Evolutionary conservation across 305 asterid genomes (phyloP), one percentile per base, ranked within the genome.

Genomic region (Fraxinus greggii): DNA sequence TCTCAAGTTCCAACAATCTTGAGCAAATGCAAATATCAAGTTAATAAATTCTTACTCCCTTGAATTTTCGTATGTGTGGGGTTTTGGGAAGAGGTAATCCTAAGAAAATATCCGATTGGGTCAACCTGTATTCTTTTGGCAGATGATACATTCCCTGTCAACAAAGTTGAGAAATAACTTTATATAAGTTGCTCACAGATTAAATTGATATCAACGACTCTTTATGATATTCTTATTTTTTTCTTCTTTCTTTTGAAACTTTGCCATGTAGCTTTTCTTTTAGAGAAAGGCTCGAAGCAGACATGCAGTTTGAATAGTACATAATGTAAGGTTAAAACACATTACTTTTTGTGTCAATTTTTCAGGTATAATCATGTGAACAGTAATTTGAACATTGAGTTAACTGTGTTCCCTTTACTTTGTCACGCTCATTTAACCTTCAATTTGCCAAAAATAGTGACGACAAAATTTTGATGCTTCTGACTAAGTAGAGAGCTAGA

Each of bases 1-100:
- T 36, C 9, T 77, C 15, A 54, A 21, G 78, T 75, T 84, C 65
- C 84, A 75, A 17, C 38, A 21, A 29, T 15, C 21, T 79, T 19
- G 48, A 36, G 77, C 15, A 21, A 59, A 24, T 24, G 12, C 26
- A 29, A 23, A 51, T 54, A 7, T 29, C 42, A 5, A 75, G 7
- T 19, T n/a, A 36, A 8, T 38, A 21, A 61, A 35, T 76, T 40
- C 12, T 32, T 32, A 82, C 15, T 69, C 5, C 69, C 15, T 45
- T 72, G 38, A 24, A 21, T 59, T 70, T 10, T 78, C 56, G 8
- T 65, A 10, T 13, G 9, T 75, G 10, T 78, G 82, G 61, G 73
- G 24, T 67, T 15, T 12, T 17, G 54, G 65, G 35, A 65, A 5
- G 78, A 79, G 81, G 65, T 79, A 70, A 31, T 31, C 10, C 45